Conservation (phyloP, 352 stramenopile genomes). For the Ophiocytium majus region DNA sequence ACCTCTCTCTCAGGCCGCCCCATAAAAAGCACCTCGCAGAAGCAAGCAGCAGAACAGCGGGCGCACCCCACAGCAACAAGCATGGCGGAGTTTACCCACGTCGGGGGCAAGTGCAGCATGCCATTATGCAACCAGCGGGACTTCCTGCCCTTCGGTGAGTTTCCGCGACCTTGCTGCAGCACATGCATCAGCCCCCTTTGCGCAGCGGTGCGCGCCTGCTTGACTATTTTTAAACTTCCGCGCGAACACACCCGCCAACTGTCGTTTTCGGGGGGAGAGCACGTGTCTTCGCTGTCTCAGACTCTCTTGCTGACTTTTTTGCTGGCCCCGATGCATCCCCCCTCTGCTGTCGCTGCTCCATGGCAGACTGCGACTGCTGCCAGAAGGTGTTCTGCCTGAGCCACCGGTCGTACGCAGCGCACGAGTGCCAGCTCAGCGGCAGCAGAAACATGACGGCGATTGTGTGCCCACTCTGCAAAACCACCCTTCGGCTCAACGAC, state of each 20-base stretch:
- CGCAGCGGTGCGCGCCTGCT: not conserved
- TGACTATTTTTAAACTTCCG: conserved; percentile 9
- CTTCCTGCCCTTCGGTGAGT: conserved; percentile 53
- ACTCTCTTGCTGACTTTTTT: conserved; percentile 1
- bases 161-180: not conserved
- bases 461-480: conserved; percentile 49
- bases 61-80: not conserved
- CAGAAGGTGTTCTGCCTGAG: conserved; percentile 34
- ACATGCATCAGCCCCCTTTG: not conserved
- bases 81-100: conserved; percentile 43
- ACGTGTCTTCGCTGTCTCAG: not conserved
- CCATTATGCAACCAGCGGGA: conserved; percentile 47
- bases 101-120: conserved; percentile 29
- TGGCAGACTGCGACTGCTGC: conserved; percentile 15
- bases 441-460: conserved; percentile 36
- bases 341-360: not conserved
- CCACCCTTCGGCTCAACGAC: conserved; percentile 32
- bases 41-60: too few relatives aligned
- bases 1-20: too few relatives aligned
- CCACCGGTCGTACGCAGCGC: conserved; percentile 35
- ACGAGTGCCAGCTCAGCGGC: conserved; percentile 28
- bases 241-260: not conserved
- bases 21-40: too few relatives aligned
- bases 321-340: not conserved
- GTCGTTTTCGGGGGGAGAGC: not conserved